These are phyloP conservation scores for Chlorociboria aeruginascens DNA, from an alignment of 495 filamentous ascomycete genomes.

Conservation along the genomic window DNA sequence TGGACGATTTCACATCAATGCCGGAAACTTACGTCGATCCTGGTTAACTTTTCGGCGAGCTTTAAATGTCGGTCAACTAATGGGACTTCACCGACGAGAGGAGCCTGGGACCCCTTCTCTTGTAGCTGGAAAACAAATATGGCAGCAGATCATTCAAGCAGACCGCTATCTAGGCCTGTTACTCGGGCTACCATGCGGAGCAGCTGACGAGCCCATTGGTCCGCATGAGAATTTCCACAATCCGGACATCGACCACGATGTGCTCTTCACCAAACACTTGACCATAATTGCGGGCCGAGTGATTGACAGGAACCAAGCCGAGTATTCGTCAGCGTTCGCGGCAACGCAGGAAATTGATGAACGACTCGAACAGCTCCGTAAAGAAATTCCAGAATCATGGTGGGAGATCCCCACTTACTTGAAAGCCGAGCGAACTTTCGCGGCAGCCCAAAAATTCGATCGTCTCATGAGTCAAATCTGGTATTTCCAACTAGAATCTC, in stretches of 20 bases:
- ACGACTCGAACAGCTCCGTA: slow-evolving; percentile 26
- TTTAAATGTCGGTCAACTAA: slow-evolving; percentile 31
- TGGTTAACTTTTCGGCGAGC: slow-evolving; percentile 32
- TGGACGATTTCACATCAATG: slow-evolving; percentile 29
- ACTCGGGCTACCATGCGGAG: slow-evolving; percentile 29
- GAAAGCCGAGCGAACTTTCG: background rate
- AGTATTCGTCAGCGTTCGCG: slow-evolving; percentile 7
- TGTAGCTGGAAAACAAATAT: slow-evolving; percentile 7
- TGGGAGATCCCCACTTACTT: slow-evolving; percentile 9
- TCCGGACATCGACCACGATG: slow-evolving; percentile 1
- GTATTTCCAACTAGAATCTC: slow-evolving; percentile 29
- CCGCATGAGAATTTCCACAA: slow-evolving; percentile 20
- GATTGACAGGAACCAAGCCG: slow-evolving; percentile 28
- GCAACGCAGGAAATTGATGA: slow-evolving; percentile 32
- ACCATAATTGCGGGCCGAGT: slow-evolving; percentile 25
- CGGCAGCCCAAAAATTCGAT: slow-evolving; percentile 21
- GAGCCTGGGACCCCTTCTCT: background rate
- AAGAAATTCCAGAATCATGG: slow-evolving; percentile 28
- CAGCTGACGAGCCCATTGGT: slow-evolving; percentile 23
- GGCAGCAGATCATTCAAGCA: slow-evolving; percentile 13
- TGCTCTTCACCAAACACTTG: slow-evolving; percentile 14
- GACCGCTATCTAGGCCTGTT: slow-evolving; percentile 24
- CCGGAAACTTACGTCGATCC: slow-evolving; percentile 32
- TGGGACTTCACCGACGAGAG: slow-evolving; percentile 26
- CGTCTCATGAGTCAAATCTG: slow-evolving; percentile 29